Evolutionary conservation across 2,329 filamentous ascomycete species (phyloP).

Genomic region (Fusarium hostae): DNA sequence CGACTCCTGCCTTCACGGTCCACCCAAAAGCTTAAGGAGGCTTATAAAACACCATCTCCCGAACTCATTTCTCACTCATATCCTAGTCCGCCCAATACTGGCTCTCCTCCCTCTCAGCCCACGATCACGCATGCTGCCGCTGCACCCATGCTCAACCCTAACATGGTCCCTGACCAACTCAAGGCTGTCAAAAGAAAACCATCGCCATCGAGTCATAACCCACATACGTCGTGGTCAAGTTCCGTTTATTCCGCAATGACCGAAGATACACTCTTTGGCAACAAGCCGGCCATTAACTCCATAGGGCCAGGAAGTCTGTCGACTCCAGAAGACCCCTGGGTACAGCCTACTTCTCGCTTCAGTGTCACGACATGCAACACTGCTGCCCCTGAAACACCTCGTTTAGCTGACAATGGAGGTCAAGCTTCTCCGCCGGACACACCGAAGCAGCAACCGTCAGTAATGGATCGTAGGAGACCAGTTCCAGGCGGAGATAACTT

Average conservation of each 20-base stretch:
- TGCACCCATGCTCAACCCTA: conserved; percentile 37
- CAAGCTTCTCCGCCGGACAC: conserved; percentile 40
- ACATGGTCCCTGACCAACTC: conserved; percentile 42
- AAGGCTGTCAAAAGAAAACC: conserved; percentile 61
- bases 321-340: conserved; percentile 53
- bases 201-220: conserved; percentile 48
- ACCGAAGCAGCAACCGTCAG: conserved; percentile 37
- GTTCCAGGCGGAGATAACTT: conserved; percentile 41
- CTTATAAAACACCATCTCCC: conserved; percentile 39
- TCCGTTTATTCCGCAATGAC: conserved; percentile 51
- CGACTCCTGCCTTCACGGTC: conserved; percentile 51
- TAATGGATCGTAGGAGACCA: conserved; percentile 50
- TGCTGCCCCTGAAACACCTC: conserved; percentile 50
- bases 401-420: conserved; percentile 40
- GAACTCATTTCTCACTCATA: conserved; percentile 44
- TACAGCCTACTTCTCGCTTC: conserved; percentile 69
- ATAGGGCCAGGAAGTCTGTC: conserved; percentile 30
- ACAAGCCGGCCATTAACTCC: conserved; percentile 19
- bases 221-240: conserved; percentile 49
- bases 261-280: conserved; percentile 30
- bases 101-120: conserved; percentile 36
- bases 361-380: conserved; percentile 72
- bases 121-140: conserved; percentile 21
- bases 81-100: conserved; percentile 50
- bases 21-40: conserved; percentile 48